phyloP scores from a whole-genome alignment of 768 basidiomycete species.

The Hygrocybe coccinea region DNA sequence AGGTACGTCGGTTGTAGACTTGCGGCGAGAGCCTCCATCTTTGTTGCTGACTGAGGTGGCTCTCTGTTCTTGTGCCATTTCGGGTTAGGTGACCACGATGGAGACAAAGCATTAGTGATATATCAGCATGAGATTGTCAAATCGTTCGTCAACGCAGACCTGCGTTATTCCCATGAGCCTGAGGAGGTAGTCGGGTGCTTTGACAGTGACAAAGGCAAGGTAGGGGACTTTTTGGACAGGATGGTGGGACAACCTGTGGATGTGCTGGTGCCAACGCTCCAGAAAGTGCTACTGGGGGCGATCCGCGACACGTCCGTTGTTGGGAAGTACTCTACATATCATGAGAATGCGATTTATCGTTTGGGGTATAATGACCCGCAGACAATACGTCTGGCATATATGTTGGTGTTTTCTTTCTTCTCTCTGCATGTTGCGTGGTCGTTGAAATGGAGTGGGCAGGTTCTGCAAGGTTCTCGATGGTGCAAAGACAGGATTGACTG shows the following conservation, averaged over 20 bases:
- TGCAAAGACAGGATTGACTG: conserved; percentile 40
- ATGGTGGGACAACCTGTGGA: conserved; percentile 18
- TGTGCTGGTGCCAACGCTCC: conserved; percentile 35
- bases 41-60: too few species aligned
- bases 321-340: conserved; percentile 52
- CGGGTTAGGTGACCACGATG: conserved; percentile 61
- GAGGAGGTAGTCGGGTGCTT: conserved; percentile 39
- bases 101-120: conserved; percentile 55
- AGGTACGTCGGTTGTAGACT: conserved; percentile 33
- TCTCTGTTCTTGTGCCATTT: background rate
- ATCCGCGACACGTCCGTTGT: conserved; percentile 43
- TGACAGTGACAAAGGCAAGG: conserved; percentile 39
- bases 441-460: conserved; percentile 22
- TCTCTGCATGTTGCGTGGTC: background rate
- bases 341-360: conserved; percentile 51
- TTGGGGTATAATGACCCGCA: conserved; percentile 46
- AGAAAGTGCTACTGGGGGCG: conserved; percentile 47
- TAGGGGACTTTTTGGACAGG: conserved; percentile 37
- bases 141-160: conserved; percentile 49
- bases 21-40: too few species aligned
- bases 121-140: conserved; percentile 55
- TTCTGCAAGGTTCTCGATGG: conserved; percentile 43
- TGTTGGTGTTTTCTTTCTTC: conserved; percentile 22
- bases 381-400: conserved; percentile 53
- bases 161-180: conserved; percentile 48